Evolutionary conservation across 768 basidiomycete genomes (phyloP), one percentile per base, ranked within the genome.

Genomic region (Boletellus sp.): DNA sequence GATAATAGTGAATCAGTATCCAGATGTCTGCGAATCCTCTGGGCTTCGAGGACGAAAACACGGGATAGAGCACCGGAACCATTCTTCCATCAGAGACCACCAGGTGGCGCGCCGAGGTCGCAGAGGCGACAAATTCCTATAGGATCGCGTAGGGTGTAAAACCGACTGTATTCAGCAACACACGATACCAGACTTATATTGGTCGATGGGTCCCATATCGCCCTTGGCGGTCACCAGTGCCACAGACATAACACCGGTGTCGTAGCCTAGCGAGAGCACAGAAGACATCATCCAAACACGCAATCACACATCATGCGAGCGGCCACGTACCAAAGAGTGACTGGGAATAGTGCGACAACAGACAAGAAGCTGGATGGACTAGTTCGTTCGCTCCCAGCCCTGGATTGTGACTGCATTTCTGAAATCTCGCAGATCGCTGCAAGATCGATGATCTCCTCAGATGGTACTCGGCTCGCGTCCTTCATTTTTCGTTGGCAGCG

Each of bases 1-100:
- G 91, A 67, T 99, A 97, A 65, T 99, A 98, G 66, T 98, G 94
- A 53, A 90, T 94, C 0, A 95, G 95, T 53, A 98, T 93, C 48
- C 89, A 77, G 56, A 99, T 90, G 63, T 98, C 96, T 54, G 83
- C 72, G 64, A 87, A 97, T 0, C 95, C 93, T 34, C 74, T 73
- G 0, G 87, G 84, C 61, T 88, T 92, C 0, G 93, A 90, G 3
- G 95, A 94, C 2, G 92, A 94, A 70, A 99, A 89, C 23, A 99
- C 80, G 11, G 96, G 96, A 67, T 90, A 94, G 17, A 95, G 75
- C 1, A 81, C 80, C 10, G 88, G 80, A 50, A 96, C 84, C 0
- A 87, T 88, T n/a, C 94, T 76, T 90, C 92, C 96, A 68, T 99
- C 95, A n/a, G 5, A 91, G 73, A 42, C 85, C 84, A n/a, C 88